Percentiles rank a stretch among this genome's conserved stretches.
These are phyloP conservation scores for Agaricus subrufescens DNA, from an alignment of 768 basidiomycete species.

Conservation along the genomic window DNA sequence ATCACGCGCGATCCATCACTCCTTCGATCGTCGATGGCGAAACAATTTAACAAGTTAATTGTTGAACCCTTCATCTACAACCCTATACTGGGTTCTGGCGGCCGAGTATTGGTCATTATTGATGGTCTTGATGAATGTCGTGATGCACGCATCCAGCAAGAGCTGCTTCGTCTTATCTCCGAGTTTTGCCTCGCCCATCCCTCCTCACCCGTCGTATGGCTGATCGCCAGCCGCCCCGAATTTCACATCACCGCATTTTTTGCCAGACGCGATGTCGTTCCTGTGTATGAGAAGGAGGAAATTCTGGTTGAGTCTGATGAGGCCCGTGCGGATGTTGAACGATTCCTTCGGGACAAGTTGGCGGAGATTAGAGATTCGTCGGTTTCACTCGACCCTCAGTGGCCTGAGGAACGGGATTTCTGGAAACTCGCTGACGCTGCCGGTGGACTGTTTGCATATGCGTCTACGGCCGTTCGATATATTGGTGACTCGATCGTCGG, in stretches of 20 bases:
- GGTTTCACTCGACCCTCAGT: conserved; percentile 6
- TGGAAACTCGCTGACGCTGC: conserved; percentile 14
- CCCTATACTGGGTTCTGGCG: not conserved
- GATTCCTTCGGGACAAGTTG: not conserved
- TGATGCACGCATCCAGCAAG: not conserved
- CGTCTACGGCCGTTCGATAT: conserved; percentile 16
- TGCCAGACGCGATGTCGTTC: not conserved
- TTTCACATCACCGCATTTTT: conserved; percentile 13
- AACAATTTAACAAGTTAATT: conserved; percentile 12
- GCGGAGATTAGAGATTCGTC: not conserved
- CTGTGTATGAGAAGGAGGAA: not conserved
- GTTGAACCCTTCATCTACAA: conserved; percentile 8
- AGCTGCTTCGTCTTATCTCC: conserved; percentile 11
- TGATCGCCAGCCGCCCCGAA: conserved; percentile 23
- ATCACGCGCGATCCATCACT: not conserved
- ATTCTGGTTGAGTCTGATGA: too few relatives aligned
- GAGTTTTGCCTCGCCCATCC: not conserved
- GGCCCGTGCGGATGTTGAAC: not conserved
- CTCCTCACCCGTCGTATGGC: conserved; percentile 14
- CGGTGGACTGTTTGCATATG: conserved; percentile 21
- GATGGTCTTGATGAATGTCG: conserved; percentile 20
- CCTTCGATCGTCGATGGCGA: not conserved
- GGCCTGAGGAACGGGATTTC: conserved; percentile 13
- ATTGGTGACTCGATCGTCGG: conserved; percentile 2
- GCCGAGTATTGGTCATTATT: not conserved